These are phyloP conservation scores for Clitopilus passeckerianus DNA, from an alignment of 768 basidiomycete species.

Conservation along the genomic window DNA sequence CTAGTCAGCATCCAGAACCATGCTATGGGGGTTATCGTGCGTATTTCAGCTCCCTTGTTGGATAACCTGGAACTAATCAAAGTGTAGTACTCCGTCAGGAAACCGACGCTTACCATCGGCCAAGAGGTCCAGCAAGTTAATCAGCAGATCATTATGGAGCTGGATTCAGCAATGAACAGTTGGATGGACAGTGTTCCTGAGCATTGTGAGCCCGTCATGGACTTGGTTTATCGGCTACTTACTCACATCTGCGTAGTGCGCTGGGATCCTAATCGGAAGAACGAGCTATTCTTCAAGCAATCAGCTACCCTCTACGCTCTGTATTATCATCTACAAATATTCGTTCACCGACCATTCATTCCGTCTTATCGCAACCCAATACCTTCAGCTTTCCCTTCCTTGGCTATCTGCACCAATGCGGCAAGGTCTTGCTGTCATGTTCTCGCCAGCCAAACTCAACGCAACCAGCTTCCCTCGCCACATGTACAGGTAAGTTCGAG, in stretches of 20 bases:
- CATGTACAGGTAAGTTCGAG: conserved; percentile 26
- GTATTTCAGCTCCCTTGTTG: conserved; percentile 9
- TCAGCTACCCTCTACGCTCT: conserved; percentile 47
- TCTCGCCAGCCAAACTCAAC: not conserved
- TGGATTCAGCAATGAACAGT: not conserved
- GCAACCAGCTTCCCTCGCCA: not conserved
- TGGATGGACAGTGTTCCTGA: not conserved
- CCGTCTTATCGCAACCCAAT: conserved; percentile 50
- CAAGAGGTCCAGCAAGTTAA: conserved; percentile 47
- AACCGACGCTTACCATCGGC: conserved; percentile 44
- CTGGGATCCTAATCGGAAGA: conserved; percentile 35
- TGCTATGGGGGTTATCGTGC: conserved; percentile 53
- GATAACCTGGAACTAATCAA: not conserved
- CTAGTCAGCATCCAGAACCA: conserved; percentile 60
- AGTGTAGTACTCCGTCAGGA: conserved; percentile 67
- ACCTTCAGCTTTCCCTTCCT: conserved; percentile 43
- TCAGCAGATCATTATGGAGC: not conserved
- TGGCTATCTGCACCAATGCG: conserved; percentile 85
- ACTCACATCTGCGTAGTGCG: conserved; percentile 23
- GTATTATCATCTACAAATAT: conserved; percentile 55
- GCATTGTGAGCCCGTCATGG: conserved; percentile 18
- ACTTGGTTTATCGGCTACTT: conserved; percentile 29
- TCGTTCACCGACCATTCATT: conserved; percentile 78
- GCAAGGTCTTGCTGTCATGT: conserved; percentile 73
- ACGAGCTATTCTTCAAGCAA: conserved; percentile 44